Conservation (phyloP, 345 rosid genomes). For the Carallia brachiata region DNA sequence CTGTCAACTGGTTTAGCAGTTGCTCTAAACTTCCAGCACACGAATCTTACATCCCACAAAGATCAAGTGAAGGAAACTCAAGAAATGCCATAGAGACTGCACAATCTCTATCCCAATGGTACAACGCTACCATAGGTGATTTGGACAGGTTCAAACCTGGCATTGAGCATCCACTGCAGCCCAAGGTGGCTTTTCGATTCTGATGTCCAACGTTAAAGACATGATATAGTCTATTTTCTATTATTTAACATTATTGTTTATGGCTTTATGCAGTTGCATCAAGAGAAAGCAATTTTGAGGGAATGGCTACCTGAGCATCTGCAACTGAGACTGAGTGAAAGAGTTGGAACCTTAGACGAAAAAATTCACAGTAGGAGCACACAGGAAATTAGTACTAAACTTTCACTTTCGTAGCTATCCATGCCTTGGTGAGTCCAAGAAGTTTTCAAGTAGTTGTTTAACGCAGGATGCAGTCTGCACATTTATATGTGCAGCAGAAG, state of each 20-base stretch:
- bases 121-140: neutral
- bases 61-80: constrained; percentile 8
- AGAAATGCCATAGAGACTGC: neutral
- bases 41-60: constrained; percentile 3
- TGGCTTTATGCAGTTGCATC: constrained; percentile 24
- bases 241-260: neutral
- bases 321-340: constrained; percentile 43
- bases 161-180: too few species aligned
- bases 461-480: too few species aligned
- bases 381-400: constrained; percentile 41
- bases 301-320: constrained; percentile 36
- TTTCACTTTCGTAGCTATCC: too few species aligned
- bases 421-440: too few species aligned
- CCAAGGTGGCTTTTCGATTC: too few species aligned
- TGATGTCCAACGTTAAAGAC: too few species aligned
- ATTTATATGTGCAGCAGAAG: too few species aligned
- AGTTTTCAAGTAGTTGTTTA: too few species aligned
- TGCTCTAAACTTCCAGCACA: constrained; percentile 12
- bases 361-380: constrained; percentile 22
- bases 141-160: too few species aligned
- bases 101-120: neutral
- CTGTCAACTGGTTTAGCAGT: neutral
- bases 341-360: constrained; percentile 28
- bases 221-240: neutral
- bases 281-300: constrained; percentile 24